Evolutionary conservation across 768 basidiomycete species (phyloP), one percentile per base, ranked within the genome.

Genomic region (Kwoniella dejecticola): DNA sequence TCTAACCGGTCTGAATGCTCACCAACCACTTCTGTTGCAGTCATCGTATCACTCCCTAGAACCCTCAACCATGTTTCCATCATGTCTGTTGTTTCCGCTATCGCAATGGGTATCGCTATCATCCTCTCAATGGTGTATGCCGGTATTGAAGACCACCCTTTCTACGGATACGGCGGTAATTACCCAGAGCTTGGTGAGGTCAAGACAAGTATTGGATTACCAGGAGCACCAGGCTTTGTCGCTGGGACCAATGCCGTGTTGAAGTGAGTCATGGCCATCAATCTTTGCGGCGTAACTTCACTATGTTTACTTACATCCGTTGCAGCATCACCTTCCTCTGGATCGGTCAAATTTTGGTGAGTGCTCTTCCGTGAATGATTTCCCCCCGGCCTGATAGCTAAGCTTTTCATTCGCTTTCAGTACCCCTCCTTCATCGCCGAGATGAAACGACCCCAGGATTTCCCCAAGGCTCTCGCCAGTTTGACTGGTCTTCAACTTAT

Each of bases 341-440:
- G 69, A 69, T 75, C 47, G 69, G 71, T 19, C 72, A 74, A 42
- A 71, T 74, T 54, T 64, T 74, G 21, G 58, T 60, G 46, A 45
- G 58, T 60, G 12, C 13, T n/a, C 17, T 5, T 45, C 41, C 7
- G 17, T 42, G 21, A 19, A 10, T 24, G 10, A 13, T 38, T 30
- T 12, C n/a, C 15, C 29, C n/a, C 19, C 27, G 4, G 13, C 13
- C n/a, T n/a, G 8, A 5, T 26, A 23, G 36, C 52, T 54, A 31
- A 44, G 29, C 26, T 42, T 24, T n/a, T 7, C 48, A n/a, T n/a
- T n/a, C n/a, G n/a, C n/a, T n/a, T n/a, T n/a, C 21, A 60, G 58
- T 74, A 74, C 62, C 72, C 72, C 0, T 72, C 73, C 0, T 71
- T 79, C 66, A 74, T 77, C 56, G 77, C 80, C 31, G 80, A 81